A percentile compares a stretch with the other conserved stretches of the same genome.
These are phyloP conservation scores for Herpotrichia juniperi DNA, from an alignment of 2,329 filamentous ascomycete species.

Conservation along the genomic window DNA sequence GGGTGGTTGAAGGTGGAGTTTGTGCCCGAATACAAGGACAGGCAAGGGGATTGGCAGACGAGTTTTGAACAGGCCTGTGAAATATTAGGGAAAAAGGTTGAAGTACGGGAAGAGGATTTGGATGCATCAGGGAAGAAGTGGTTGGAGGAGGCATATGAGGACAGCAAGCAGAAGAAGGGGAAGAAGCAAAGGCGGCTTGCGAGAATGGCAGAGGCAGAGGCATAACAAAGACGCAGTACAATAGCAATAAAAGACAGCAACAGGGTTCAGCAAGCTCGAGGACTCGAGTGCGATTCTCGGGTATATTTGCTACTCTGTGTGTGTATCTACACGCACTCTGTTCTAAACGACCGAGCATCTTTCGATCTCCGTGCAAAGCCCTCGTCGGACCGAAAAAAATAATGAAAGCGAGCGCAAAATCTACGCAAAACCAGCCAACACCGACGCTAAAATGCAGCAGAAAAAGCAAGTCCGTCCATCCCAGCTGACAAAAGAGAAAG, in stretches of 20 bases:
- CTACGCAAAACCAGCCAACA: background rate
- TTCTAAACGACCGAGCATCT: too few species aligned
- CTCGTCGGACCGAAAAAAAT: background rate
- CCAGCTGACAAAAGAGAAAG: background rate
- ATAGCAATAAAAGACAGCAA: too few species aligned
- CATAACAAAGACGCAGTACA: background rate
- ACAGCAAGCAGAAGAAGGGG: background rate
- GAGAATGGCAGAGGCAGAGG: background rate
- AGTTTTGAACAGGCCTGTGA: background rate
- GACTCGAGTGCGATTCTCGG: background rate
- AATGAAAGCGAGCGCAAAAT: background rate
- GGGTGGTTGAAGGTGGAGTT: background rate
- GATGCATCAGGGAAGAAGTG: background rate
- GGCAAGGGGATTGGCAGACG: too few species aligned
- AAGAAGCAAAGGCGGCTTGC: too few species aligned
- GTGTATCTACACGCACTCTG: background rate
- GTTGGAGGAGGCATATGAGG: background rate
- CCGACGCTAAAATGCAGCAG: background rate
- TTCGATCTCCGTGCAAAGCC: too few species aligned
- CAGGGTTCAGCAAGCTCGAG: conserved; percentile 1
- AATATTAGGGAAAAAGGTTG: background rate
- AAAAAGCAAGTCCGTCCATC: background rate
- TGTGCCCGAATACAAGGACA: background rate
- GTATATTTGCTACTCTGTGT: background rate
- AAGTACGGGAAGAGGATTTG: background rate